Base-by-base conservation (phyloP, 345 rosid genomes). In the Nephelium lappaceum region DNA sequence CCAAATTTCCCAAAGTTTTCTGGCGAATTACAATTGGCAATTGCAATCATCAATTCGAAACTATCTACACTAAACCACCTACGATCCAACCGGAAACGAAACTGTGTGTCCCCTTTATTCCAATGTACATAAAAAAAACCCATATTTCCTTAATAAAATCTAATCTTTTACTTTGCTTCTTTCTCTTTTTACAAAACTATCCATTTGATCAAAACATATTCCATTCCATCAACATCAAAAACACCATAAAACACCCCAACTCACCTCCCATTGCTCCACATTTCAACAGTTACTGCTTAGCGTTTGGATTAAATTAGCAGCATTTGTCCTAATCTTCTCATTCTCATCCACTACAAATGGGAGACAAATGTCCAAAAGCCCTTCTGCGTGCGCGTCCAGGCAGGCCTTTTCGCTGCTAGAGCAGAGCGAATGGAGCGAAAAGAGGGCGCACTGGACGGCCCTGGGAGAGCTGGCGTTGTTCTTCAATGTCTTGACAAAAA, bases 261-360 rank as follows among this genome's bases (percentile, higher is more conserved):
- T 81, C 82, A 87, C 87, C 93, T 84, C 79, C 84, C 85, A 70
- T 80, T 72, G 75, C 78, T 78, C 67, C 41, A 45, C 53, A 76
- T 73, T 70, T 84, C 86, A 87, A 43, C 74, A 62, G 81, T 78
- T 72, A 79, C 77, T 31, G 58, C 83, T 81, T 63, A 97, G 83
- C 70, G 88, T 91, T 73, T 87, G 91, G 66, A 94, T 83, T 84
- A 97, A 87, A 70, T 67, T 86, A 11, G 87, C 83, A 39, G 95
- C 93, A 82, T 89, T 92, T 78, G 90, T 92, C 80, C 92, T 85
- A 74, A 93, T 80, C 91, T 93, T 94, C 83, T 93, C 98, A 82
- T 92, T 90, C 45, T 94, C 97, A 80, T 87, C 92, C 79, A 86
- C 92, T 88, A 89, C 70, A 79, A 93, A 85, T 72, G 88, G 83